phyloP scores from a whole-genome alignment of 2,329 filamentous ascomycete genomes.

The Coniella lustricola region DNA sequence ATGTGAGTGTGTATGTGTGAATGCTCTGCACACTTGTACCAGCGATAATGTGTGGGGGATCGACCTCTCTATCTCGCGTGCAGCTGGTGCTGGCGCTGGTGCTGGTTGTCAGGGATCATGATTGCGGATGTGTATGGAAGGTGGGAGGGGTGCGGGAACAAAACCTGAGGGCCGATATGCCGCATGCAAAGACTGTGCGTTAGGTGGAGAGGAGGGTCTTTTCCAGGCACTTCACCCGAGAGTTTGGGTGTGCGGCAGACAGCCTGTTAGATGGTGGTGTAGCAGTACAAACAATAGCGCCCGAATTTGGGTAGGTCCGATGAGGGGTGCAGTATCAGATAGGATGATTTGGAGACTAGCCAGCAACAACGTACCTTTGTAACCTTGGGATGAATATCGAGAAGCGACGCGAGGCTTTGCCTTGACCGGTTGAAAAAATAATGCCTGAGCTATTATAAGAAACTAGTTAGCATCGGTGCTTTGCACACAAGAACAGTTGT shows the following conservation, averaged over 20 bases:
- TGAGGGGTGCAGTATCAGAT: neutral
- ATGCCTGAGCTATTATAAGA: slow-evolving; percentile 6
- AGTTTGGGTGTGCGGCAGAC: slow-evolving; percentile 14
- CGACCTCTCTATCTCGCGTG: neutral
- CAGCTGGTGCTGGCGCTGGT: neutral
- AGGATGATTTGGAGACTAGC: neutral
- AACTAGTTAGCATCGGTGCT: neutral
- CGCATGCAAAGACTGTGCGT: slow-evolving; percentile 5
- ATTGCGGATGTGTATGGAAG: neutral
- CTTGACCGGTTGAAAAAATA: neutral
- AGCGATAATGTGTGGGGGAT: neutral
- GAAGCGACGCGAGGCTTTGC: neutral
- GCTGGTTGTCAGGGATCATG: neutral
- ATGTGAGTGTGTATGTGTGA: neutral
- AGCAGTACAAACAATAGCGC: slow-evolving; percentile 1
- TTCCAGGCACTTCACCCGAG: slow-evolving; percentile 12
- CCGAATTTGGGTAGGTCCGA: slow-evolving; percentile 1
- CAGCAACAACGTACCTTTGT: slow-evolving; percentile 13
- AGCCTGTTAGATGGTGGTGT: slow-evolving; percentile 11
- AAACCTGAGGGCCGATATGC: slow-evolving; percentile 8
- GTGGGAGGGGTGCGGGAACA: neutral
- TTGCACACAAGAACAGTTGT: neutral
- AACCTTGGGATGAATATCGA: too few relatives aligned
- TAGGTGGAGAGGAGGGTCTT: slow-evolving; percentile 4
- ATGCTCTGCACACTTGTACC: slow-evolving; percentile 9